These are phyloP conservation scores for Fragilaria crotonensis DNA, from an alignment of 108 stramenopile genomes.

Conservation along the genomic window DNA sequence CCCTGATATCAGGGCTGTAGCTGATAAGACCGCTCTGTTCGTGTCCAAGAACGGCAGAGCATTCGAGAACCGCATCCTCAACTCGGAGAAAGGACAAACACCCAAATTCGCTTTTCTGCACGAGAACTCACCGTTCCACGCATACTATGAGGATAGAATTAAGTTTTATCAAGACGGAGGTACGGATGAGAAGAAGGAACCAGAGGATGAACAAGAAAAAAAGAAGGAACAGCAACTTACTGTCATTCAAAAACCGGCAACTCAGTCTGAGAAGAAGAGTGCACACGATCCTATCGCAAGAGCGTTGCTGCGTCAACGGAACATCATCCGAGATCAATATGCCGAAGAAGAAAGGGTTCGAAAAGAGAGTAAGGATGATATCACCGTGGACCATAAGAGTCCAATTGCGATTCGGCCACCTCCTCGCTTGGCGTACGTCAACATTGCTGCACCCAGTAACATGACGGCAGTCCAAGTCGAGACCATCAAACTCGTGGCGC, in stretches of 20 bases:
- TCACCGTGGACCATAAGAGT: neutral
- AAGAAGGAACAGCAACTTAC: slow-evolving; percentile 12
- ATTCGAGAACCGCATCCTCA: slow-evolving; percentile 83
- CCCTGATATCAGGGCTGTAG: slow-evolving; percentile 94
- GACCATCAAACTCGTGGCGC: slow-evolving; percentile 92
- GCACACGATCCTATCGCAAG: slow-evolving; percentile 72
- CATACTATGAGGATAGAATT: slow-evolving; percentile 95
- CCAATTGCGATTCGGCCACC: slow-evolving; percentile 32
- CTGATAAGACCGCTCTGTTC: slow-evolving; percentile 93
- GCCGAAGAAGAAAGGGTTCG: slow-evolving; percentile 6
- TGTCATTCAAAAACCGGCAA: neutral
- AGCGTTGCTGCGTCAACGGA: slow-evolving; percentile 44
- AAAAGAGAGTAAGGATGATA: slow-evolving; percentile 2
- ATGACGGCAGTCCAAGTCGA: slow-evolving; percentile 78
- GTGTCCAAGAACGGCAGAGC: slow-evolving; percentile 95
- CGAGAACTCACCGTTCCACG: slow-evolving; percentile 87
- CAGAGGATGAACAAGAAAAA: slow-evolving; percentile 21
- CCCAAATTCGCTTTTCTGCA: slow-evolving; percentile 97
- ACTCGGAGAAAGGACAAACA: slow-evolving; percentile 75
- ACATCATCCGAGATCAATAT: slow-evolving; percentile 33
- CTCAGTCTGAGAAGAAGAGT: slow-evolving; percentile 42
- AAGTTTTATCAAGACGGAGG: slow-evolving; percentile 62
- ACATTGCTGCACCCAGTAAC: slow-evolving; percentile 66
- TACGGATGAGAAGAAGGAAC: slow-evolving; percentile 28
- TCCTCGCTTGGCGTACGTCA: slow-evolving; percentile 63